Percentiles rank a stretch among this genome's conserved stretches.
Conservation (phyloP, 2,329 filamentous ascomycete species). For the Alternaria postmessia region DNA sequence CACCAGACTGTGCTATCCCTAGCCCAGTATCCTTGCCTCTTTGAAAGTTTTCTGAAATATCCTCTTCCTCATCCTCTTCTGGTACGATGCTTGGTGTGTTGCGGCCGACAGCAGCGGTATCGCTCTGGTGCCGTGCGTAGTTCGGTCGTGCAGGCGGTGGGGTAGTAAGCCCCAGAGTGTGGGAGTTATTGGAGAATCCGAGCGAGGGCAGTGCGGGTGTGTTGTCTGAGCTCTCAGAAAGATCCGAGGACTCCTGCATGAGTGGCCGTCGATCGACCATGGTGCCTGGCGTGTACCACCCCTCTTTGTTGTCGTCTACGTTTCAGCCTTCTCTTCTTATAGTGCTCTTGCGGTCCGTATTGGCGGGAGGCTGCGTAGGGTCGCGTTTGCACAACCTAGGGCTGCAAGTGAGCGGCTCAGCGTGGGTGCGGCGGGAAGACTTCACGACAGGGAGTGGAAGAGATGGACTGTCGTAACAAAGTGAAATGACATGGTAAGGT, state of each 20-base stretch:
- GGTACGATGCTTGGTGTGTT: constrained; percentile 34
- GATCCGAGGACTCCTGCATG: constrained; percentile 37
- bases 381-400: constrained; percentile 6
- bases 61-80: constrained; percentile 48
- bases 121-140: constrained; percentile 48
- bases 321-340: constrained; percentile 26
- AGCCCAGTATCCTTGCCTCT: constrained; percentile 38
- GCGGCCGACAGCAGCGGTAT: constrained; percentile 45
- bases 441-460: not conserved
- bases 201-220: constrained; percentile 40
- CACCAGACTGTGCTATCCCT: constrained; percentile 42
- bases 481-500: not conserved
- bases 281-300: constrained; percentile 7
- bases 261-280: constrained; percentile 47
- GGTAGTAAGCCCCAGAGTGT: constrained; percentile 34
- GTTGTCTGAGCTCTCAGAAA: constrained; percentile 36
- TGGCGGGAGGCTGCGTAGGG: constrained; percentile 9
- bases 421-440: not conserved
- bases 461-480: not conserved
- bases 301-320: constrained; percentile 14
- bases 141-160: constrained; percentile 44
- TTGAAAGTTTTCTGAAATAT: constrained; percentile 37
- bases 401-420: constrained; percentile 9
- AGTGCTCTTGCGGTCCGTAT: constrained; percentile 1
- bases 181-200: constrained; percentile 36